Evolutionary conservation across 2,329 filamentous ascomycete species (phyloP), one percentile per base, ranked within the genome.

Genomic region (Teratosphaeria gauchensis): DNA sequence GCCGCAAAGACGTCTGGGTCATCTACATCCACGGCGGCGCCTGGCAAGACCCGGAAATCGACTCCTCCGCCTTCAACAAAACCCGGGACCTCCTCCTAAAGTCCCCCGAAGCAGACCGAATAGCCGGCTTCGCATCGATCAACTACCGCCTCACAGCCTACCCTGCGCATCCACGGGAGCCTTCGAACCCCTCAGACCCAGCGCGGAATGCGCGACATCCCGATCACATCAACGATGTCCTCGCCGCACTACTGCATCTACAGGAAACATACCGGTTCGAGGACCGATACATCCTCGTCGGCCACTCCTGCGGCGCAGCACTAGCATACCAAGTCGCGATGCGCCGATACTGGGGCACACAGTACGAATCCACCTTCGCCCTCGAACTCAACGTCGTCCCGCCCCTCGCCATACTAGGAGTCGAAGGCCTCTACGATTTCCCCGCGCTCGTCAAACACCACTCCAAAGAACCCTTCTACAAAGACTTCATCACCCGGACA

Each of bases 351-450:
- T 72, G 69, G 69, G 63, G 63, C 32, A 30, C 62, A n/a, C 65
- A 67, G 52, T 67, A 66, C 55, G 68, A 66, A 51, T 63, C 66
- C 2, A 67, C 67, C 0, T 54, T 59, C 12, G 66, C 64, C 16
- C 59, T 66, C 32, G 63, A 64, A 46, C 53, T 65, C 32, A 67
- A 68, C 28, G 65, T 69, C n/a, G 59, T 65, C 9, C 64, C 64
- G 5, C 84, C 84, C 0, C 66, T 73, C 2, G 81, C 79, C 3
- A 72, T 88, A n/a, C 68, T 88, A 4, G 80, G 84, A 35, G 72
- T 88, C 21, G 81, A 82, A 58, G 87, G 87, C 0, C 82, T 90
- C 24, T 89, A 89, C 71, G 82, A 87, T 66, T 71, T 90, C 9
- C 76, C 76, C 7, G 78, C 77, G 0, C 71, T 89, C 21, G 70